These are phyloP conservation scores for Biancaea sappan DNA, from an alignment of 306 rosid genomes.

Conservation along the genomic window DNA sequence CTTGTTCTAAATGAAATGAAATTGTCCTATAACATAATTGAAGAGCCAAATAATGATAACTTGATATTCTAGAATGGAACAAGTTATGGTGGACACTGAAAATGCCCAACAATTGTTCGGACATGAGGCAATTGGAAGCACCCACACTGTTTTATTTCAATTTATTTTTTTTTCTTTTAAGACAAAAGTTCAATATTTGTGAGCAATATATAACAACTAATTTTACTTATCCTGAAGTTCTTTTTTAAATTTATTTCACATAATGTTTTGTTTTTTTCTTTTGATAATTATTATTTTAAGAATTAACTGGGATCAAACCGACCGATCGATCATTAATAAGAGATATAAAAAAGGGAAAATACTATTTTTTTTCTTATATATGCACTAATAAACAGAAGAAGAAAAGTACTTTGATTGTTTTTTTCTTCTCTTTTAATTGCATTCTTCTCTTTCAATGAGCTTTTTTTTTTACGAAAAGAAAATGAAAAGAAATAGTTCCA, in stretches of 20 bases:
- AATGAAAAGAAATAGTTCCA: too few relatives aligned
- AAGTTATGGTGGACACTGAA: constrained; percentile 31
- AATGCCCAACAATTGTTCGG: neutral
- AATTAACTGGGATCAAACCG: neutral
- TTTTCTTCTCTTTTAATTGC: too few relatives aligned
- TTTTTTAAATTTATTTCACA: neutral
- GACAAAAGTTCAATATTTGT: too few relatives aligned
- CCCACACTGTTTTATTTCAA: neutral
- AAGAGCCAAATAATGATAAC: neutral
- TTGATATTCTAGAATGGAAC: neutral
- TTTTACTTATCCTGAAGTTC: neutral
- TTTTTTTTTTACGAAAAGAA: too few relatives aligned
- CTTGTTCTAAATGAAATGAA: neutral
- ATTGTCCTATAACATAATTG: neutral
- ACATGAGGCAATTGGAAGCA: neutral
- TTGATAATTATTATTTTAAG: too few relatives aligned
- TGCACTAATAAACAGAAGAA: too few relatives aligned
- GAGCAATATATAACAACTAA: neutral
- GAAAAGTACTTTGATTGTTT: too few relatives aligned
- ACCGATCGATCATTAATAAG: too few relatives aligned
- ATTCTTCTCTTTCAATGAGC: too few relatives aligned
- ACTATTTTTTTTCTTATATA: too few relatives aligned
- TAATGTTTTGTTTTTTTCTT: neutral
- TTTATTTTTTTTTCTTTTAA: neutral
- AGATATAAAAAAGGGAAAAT: too few relatives aligned